phyloP scores from a whole-genome alignment of 257 asterid species.

The Eustoma russellianum region DNA sequence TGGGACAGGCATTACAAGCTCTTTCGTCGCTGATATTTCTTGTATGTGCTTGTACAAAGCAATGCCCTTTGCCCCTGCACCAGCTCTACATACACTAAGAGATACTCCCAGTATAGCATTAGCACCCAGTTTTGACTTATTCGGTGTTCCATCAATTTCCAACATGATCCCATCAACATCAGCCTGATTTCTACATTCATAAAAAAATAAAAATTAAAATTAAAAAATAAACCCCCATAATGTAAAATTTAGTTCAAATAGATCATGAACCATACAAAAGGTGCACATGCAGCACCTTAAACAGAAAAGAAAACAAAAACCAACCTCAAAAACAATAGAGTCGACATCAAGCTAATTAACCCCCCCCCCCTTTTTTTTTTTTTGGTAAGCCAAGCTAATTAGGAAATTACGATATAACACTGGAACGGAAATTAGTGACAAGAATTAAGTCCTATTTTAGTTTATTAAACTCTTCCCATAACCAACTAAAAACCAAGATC shows the following conservation, averaged over 20 bases:
- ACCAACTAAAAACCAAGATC: too few species aligned
- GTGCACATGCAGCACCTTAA: neutral
- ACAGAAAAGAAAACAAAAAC: too few species aligned
- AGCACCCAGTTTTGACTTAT: slow-evolving; percentile 90
- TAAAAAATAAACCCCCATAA: too few species aligned
- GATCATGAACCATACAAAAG: neutral
- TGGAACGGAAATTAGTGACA: too few species aligned
- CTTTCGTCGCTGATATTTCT: slow-evolving; percentile 72
- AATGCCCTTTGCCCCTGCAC: slow-evolving; percentile 89
- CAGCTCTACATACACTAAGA: slow-evolving; percentile 91
- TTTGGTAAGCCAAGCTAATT: too few species aligned
- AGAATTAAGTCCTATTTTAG: too few species aligned
- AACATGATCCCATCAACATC: slow-evolving; percentile 79
- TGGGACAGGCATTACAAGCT: slow-evolving; percentile 98
- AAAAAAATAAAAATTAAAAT: slow-evolving; percentile 1
- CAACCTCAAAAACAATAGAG: too few species aligned
- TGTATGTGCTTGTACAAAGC: slow-evolving; percentile 86
- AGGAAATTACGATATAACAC: too few species aligned
- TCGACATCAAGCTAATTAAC: too few species aligned
- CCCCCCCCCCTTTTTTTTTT: too few species aligned
- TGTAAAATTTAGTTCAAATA: neutral
- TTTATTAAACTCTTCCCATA: too few species aligned
- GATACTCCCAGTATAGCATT: slow-evolving; percentile 97
- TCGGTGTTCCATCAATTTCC: slow-evolving; percentile 92
- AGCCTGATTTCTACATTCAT: slow-evolving; percentile 52